These are phyloP conservation scores for Truncatella angustata DNA, from an alignment of 2,329 filamentous ascomycete genomes.

Conservation along the genomic window DNA sequence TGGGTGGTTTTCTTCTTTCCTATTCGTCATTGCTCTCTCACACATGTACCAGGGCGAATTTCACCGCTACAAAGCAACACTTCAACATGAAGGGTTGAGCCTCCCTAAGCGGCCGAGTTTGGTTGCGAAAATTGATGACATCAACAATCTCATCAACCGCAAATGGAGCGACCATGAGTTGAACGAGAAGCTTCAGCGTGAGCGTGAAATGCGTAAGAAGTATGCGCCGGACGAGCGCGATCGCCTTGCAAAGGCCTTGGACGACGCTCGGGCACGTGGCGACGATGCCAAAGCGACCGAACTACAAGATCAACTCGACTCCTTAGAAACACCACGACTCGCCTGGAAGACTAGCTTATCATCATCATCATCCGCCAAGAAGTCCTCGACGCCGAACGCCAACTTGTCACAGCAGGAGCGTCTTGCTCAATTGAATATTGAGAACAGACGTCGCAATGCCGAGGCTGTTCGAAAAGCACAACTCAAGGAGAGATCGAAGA, in stretches of 20 bases:
- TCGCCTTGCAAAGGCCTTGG: slow-evolving; percentile 62
- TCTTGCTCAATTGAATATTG: slow-evolving; percentile 77
- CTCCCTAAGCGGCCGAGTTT: slow-evolving; percentile 73
- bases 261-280: slow-evolving; percentile 62
- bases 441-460: slow-evolving; percentile 81
- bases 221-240: slow-evolving; percentile 67
- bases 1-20: slow-evolving; percentile 34
- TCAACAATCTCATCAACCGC: slow-evolving; percentile 76
- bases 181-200: slow-evolving; percentile 71
- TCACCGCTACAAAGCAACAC: slow-evolving; percentile 74
- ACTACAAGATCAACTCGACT: slow-evolving; percentile 60
- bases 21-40: neutral
- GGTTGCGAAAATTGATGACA: slow-evolving; percentile 71
- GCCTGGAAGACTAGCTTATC: slow-evolving; percentile 69
- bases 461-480: slow-evolving; percentile 90
- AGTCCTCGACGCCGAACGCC: slow-evolving; percentile 44
- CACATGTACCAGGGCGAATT: slow-evolving; percentile 63
- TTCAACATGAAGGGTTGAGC: slow-evolving; percentile 68
- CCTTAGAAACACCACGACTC: slow-evolving; percentile 65
- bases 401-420: slow-evolving; percentile 72
- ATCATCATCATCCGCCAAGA: slow-evolving; percentile 51
- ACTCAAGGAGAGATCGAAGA: slow-evolving; percentile 70
- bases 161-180: slow-evolving; percentile 82
- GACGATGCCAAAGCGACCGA: slow-evolving; percentile 56
- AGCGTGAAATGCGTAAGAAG: slow-evolving; percentile 65